Conservation (phyloP, 108 stramenopile species). For the Phaeodactylum tricornutum region DNA sequence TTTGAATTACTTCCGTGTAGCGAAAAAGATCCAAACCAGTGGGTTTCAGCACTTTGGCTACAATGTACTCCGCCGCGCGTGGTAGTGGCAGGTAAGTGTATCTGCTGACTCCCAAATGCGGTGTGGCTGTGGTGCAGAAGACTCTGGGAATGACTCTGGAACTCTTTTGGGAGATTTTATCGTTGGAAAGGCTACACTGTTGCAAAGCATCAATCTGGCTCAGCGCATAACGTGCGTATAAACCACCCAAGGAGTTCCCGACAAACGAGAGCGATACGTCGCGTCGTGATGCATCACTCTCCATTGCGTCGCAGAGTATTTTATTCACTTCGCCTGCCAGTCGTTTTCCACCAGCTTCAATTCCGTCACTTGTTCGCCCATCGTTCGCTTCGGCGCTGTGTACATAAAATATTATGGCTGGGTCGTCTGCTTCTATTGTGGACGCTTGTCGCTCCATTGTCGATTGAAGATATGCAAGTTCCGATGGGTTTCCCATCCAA, state of each 20-base stretch:
- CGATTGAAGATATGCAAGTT: slow-evolving; percentile 53
- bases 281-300: neutral
- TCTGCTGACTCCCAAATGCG: slow-evolving; percentile 60
- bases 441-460: slow-evolving; percentile 16
- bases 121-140: slow-evolving; percentile 70
- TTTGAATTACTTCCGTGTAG: slow-evolving; percentile 30
- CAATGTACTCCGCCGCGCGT: slow-evolving; percentile 30
- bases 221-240: slow-evolving; percentile 65
- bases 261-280: slow-evolving; percentile 41
- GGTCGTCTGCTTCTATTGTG: neutral
- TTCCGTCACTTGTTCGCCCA: slow-evolving; percentile 59
- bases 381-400: slow-evolving; percentile 52
- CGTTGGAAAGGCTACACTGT: slow-evolving; percentile 12
- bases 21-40: slow-evolving; percentile 61
- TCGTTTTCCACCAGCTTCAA: slow-evolving; percentile 48
- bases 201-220: slow-evolving; percentile 32
- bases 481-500: slow-evolving; percentile 68
- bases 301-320: neutral
- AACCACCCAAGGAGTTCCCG: slow-evolving; percentile 72
- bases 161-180: neutral
- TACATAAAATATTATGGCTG: slow-evolving; percentile 21
- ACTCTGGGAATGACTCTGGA: slow-evolving; percentile 24
- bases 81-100: slow-evolving; percentile 64
- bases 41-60: slow-evolving; percentile 33
- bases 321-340: slow-evolving; percentile 50